Base-by-base conservation (phyloP, 148 eudicot species). In the Rhododendron ovatum region DNA sequence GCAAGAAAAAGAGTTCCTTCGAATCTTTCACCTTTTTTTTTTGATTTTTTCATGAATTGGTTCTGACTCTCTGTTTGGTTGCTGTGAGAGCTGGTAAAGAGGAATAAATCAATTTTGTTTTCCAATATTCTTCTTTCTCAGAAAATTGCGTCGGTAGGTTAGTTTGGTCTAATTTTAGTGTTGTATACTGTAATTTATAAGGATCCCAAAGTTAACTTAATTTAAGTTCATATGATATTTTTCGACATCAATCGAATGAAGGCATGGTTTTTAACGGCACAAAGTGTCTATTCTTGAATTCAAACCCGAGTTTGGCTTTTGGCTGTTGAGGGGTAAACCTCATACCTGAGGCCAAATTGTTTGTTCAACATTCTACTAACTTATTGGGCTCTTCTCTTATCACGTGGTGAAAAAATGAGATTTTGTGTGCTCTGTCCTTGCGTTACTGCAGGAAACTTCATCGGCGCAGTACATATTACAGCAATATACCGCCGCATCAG, bases 401-500 rank as follows among this genome's bases (percentile, higher is more conserved):
- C 14, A 28, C 78, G 28, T 28, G 3, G 18, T 20, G 28, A 48
- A 71, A 45, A 18, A 20, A 20, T 11, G 30, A 84, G 37, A 35
- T 51, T 84, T 4, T 22, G 18, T 78, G 20, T 84, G 61, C 47
- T 84, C 48, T 73, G 48, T 20, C 35, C 22, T 48, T 8, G 50
- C 17, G 3, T 26, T 75, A 14, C 82, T 86, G 88, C 87, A 92
- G 94, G 94, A 92, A 89, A 90, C 87, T 61, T 92, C 94, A 2
- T 92, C 91, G 17, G 94, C 94, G 7, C 92, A 90, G 80, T 92
- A 92, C 88, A 92, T 92, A 84, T 78, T 92, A 88, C 94, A 92
- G 87, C 94, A 92, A 80, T 92, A 89, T 78, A 91, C 87, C n/a
- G 94, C 94, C 80, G 94, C 94, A 59, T 89, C 90, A 2, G 94